phyloP scores from a whole-genome alignment of 805 yeast genomes.

The Brettanomyces sp. region DNA sequence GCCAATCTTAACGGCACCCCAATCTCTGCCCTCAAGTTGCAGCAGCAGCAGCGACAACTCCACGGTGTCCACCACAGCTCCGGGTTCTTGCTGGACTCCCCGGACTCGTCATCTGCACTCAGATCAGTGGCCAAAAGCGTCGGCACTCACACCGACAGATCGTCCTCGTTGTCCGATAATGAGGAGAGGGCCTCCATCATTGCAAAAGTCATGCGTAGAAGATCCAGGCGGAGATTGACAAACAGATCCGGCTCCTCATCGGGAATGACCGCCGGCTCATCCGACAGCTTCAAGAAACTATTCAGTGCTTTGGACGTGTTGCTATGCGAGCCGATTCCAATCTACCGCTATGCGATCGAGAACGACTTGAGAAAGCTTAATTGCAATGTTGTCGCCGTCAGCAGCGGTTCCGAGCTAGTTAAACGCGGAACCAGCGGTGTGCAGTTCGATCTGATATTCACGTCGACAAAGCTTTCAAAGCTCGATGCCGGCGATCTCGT shows the following conservation, averaged over 20 bases:
- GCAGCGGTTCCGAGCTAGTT: conserved; percentile 75
- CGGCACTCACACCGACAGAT: conserved; percentile 17
- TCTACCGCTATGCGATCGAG: conserved; percentile 59
- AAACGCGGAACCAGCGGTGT: conserved; percentile 76
- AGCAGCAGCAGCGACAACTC: neutral
- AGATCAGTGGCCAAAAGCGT: neutral
- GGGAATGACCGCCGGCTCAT: conserved; percentile 12
- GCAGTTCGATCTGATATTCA: conserved; percentile 73
- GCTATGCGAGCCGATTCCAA: conserved; percentile 82
- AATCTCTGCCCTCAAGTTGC: neutral
- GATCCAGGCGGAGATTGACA: conserved; percentile 35
- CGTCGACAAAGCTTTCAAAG: conserved; percentile 61
- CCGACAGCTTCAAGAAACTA: conserved; percentile 10
- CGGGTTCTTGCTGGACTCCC: neutral
- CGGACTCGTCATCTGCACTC: neutral
- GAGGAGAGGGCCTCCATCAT: conserved; percentile 51
- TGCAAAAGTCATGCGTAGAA: conserved; percentile 30
- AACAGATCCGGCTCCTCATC: conserved; percentile 25
- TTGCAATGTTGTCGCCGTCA: conserved; percentile 69
- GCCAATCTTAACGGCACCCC: conserved; percentile 7
- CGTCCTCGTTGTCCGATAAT: conserved; percentile 60
- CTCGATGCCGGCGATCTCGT: conserved; percentile 70
- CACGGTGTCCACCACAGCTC: neutral
- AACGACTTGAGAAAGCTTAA: conserved; percentile 59
- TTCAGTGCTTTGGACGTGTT: conserved; percentile 47